Base-by-base conservation (phyloP, 768 basidiomycete species). In the Porpolomopsis calyptriformis region DNA sequence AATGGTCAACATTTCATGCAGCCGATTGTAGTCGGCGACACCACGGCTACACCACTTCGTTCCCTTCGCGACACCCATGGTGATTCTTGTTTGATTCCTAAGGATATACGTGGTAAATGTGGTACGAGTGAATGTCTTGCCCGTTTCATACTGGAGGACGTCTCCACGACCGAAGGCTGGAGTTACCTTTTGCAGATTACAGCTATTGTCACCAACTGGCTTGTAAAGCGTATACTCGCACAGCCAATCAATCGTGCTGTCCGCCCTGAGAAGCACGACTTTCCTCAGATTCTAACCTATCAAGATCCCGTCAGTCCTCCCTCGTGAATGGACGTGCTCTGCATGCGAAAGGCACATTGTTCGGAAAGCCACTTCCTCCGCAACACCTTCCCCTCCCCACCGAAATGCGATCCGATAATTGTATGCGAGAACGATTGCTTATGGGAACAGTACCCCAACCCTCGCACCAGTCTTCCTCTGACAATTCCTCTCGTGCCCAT, bases 111-210 rank as follows among this genome's bases (percentile, higher is more conserved):
- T 4, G 73, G 73, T 14, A 45, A 43, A 6, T 67, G 78, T 2
- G 90, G 89, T 3, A 85, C 72, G 12, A 76, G 76, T n/a, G 80
- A 80, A 53, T 65, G 70, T 29, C 76, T 89, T 10, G 85, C 77
- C 1, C 64, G 59, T 12, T 84, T 77, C 55, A 82, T 14, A 33
- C 42, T 43, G 20, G 42, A 29, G 0, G 91, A 85, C 54, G 88
- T 88, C 60, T 93, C 91, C 51, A 78, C 84, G 57, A 76, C 72
- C 41, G n/a, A n/a, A n/a, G n/a, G n/a, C n/a, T n/a, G n/a, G n/a
- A n/a, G n/a, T n/a, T n/a, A n/a, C n/a, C n/a, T n/a, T n/a, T n/a
- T n/a, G n/a, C n/a, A n/a, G n/a, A n/a, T n/a, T n/a, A n/a, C n/a
- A n/a, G n/a, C n/a, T n/a, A n/a, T n/a, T n/a, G n/a, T n/a, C n/a